Base-by-base conservation (phyloP, 345 rosid genomes). In the Nephelium lappaceum region DNA sequence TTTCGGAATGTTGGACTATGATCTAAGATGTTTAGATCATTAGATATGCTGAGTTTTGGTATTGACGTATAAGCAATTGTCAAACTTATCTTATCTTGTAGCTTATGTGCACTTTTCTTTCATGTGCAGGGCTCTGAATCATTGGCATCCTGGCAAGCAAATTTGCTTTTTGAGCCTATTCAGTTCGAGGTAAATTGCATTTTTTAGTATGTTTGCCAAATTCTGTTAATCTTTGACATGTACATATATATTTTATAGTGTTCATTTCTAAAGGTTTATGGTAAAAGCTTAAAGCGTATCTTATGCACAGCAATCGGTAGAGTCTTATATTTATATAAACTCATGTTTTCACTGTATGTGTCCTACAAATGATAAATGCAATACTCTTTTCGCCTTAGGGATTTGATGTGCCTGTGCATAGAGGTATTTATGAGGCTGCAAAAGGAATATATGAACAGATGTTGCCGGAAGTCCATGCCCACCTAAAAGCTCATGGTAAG, bases 391-490 rank as follows among this genome's bases (percentile, higher is more conserved):
- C 75, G 57, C 43, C 83, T 64, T 84, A 93, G 96, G 98, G 94
- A 31, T 74, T 93, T 71, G 95, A 92, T 84, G 91, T 91, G 55
- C 89, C 74, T 79, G 97, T 93, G 79, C 99, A 96, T 69, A 90
- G 98, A 88, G 99, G 99, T 18, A 96, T 96, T 73, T 94, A 96
- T 61, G 98, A 94, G 90, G 99, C 98, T 71, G 99, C 99, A 31
- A 96, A 94, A 86, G 99, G 98, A 18, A 92, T 92, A 24, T 96
- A 92, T 71, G 89, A 89, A 36, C 98, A 96, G 80, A 91, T 93
- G 93, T 80, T 96, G 88, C 98, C 98, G 1, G 97, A 96, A 86
- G 91, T 93, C 38, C 88, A 68, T 3, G 86, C 90, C 36, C 99
- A 96, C 77, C 83, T 96, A 64, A 85, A 86, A 60, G 85, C 92